Percentiles rank a stretch among this genome's conserved stretches.
These are phyloP conservation scores for Lactifluus pinguis DNA, from an alignment of 768 basidiomycete species.

Conservation along the genomic window DNA sequence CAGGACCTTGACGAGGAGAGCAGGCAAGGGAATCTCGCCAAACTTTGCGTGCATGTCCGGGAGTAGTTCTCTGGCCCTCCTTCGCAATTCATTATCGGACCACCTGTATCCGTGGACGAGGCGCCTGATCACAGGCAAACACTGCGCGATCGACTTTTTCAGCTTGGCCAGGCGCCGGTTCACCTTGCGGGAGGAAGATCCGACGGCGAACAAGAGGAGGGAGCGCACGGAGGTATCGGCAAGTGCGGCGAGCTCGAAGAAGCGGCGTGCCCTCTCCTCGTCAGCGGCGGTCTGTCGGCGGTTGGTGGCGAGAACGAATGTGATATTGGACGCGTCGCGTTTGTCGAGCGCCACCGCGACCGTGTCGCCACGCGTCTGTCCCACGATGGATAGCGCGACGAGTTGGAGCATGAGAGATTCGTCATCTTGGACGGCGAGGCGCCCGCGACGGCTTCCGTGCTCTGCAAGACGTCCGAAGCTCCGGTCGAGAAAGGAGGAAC, in stretches of 20 bases:
- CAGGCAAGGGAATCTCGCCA: slow-evolving; percentile 1
- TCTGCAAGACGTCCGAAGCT: slow-evolving; percentile 2
- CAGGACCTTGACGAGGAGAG: slow-evolving; percentile 8
- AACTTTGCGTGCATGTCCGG: slow-evolving; percentile 5
- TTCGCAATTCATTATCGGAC: slow-evolving; percentile 4
- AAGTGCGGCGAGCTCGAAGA: slow-evolving; percentile 8
- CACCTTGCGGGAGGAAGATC: slow-evolving; percentile 9
- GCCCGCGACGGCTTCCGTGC: slow-evolving; percentile 5
- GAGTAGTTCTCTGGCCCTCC: slow-evolving; percentile 11
- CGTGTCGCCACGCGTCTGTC: slow-evolving; percentile 13
- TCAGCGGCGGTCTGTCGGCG: slow-evolving; percentile 1
- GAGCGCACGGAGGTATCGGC: neutral
- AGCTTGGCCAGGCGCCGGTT: slow-evolving; percentile 9
- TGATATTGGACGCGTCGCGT: slow-evolving; percentile 4
- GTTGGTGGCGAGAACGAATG: slow-evolving; percentile 14
- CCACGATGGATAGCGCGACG: slow-evolving; percentile 14
- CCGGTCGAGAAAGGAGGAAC: neutral
- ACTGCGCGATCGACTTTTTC: slow-evolving; percentile 4
- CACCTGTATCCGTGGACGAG: slow-evolving; percentile 9
- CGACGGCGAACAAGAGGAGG: slow-evolving; percentile 2
- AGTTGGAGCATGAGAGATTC: slow-evolving; percentile 14
- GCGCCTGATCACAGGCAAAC: slow-evolving; percentile 4
- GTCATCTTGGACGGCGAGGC: slow-evolving; percentile 8
- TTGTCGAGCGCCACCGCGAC: slow-evolving; percentile 15
- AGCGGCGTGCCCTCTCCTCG: slow-evolving; percentile 9